Evolutionary conservation across 805 yeast genomes (phyloP).

Genomic region (Pichia phayaonensis): DNA sequence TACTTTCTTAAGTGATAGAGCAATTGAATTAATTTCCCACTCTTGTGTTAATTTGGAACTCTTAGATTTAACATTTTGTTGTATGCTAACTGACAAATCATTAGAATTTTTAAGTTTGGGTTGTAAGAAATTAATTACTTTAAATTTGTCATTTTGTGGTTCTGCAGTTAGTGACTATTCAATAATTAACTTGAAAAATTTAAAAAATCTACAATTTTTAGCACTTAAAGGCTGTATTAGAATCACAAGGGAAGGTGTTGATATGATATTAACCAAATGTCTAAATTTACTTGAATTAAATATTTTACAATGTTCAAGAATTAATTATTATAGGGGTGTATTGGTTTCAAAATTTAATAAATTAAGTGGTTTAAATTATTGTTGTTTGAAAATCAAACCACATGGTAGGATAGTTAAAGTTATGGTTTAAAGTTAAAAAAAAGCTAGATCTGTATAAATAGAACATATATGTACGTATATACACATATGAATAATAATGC

Average conservation of each 20-base stretch:
- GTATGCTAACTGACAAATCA: constrained; percentile 63
- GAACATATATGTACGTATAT: no score
- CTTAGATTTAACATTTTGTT: constrained; percentile 64
- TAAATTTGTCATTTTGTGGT: constrained; percentile 70
- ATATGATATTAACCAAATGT: constrained; percentile 52
- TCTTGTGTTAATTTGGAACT: constrained; percentile 51
- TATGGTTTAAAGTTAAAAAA: constrained; percentile 41
- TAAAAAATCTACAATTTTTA: constrained; percentile 41
- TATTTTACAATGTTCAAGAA: constrained; percentile 67
- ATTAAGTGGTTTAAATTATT: constrained; percentile 40
- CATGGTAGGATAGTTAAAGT: constrained; percentile 51
- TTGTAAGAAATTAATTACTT: constrained; percentile 44
- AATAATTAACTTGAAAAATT: constrained; percentile 50
- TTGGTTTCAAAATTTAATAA: constrained; percentile 49
- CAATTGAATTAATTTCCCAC: constrained; percentile 53
- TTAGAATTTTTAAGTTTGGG: constrained; percentile 60
- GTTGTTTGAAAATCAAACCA: constrained; percentile 44
- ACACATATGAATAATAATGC: no score
- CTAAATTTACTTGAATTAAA: constrained; percentile 45
- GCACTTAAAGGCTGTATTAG: constrained; percentile 63
- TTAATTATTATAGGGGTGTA: constrained; percentile 53
- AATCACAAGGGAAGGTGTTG: constrained; percentile 72
- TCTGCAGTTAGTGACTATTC: constrained; percentile 73
- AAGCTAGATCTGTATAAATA: no score
- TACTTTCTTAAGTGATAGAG: constrained; percentile 60